A percentile compares a stretch with the other conserved stretches of the same genome.
These are phyloP conservation scores for Backusella luteola DNA, from an alignment of 192 early-diverging fungal genomes.

Conservation along the genomic window DNA sequence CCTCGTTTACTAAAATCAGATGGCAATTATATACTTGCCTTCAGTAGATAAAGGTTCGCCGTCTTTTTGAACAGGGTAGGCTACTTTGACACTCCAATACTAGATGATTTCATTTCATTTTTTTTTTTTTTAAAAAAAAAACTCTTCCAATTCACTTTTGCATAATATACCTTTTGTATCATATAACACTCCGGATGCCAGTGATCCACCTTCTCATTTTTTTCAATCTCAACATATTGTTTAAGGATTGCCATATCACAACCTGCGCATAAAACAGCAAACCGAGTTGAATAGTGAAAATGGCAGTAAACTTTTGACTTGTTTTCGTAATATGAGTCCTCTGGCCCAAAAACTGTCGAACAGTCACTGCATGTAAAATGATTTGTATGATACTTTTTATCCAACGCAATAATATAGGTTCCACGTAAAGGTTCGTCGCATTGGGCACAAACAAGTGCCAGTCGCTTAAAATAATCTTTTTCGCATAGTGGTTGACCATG, in stretches of 20 bases:
- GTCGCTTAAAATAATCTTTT: constrained; percentile 81
- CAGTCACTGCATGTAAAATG: constrained; percentile 97
- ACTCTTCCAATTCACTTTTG: neutral
- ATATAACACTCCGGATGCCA: constrained; percentile 99
- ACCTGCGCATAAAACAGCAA: constrained; percentile 91
- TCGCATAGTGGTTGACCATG: constrained; percentile 79
- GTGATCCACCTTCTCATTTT: constrained; percentile 72
- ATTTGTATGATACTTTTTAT: constrained; percentile 94
- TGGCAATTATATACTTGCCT: constrained; percentile 7
- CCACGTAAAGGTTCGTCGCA: constrained; percentile 89
- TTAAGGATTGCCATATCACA: constrained; percentile 93
- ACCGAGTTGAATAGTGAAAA: constrained; percentile 88
- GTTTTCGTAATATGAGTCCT: constrained; percentile 96
- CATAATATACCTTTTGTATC: constrained; percentile 86
- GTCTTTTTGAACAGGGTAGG: constrained; percentile 17
- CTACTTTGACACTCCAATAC: constrained; percentile 27
- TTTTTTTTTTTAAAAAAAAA: neutral
- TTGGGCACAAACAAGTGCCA: constrained; percentile 81
- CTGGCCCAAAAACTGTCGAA: constrained; percentile 86
- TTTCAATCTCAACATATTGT: constrained; percentile 92
- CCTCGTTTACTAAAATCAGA: constrained; percentile 1
- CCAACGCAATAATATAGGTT: constrained; percentile 89
- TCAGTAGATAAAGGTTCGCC: constrained; percentile 9
- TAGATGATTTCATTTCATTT: neutral
- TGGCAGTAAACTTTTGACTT: constrained; percentile 92